These are phyloP conservation scores for Podospora conica DNA, from an alignment of 495 filamentous ascomycete species.

Conservation along the genomic window DNA sequence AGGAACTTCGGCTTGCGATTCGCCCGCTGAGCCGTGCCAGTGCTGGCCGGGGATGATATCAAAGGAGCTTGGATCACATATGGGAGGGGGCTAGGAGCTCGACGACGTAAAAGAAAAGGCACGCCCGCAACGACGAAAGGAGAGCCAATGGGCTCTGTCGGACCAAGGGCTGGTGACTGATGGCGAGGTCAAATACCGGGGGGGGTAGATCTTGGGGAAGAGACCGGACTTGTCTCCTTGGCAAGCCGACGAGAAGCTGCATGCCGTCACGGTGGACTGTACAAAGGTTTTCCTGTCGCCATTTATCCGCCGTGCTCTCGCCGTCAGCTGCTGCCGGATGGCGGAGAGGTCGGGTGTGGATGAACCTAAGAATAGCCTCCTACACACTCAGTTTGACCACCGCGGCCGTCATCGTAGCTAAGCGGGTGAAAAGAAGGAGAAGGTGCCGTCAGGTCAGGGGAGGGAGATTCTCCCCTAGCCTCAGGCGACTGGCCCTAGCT, in stretches of 20 bases:
- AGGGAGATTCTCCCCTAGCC: not conserved
- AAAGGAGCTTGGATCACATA: conserved; percentile 15
- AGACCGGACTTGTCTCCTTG: conserved; percentile 5
- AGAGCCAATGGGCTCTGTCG: conserved; percentile 5
- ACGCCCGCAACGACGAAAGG: not conserved
- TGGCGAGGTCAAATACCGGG: conserved; percentile 3
- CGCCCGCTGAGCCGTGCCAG: conserved; percentile 8
- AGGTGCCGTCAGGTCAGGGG: not conserved
- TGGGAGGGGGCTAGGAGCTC: conserved; percentile 1
- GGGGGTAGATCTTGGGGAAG: conserved; percentile 1
- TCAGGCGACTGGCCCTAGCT: not conserved
- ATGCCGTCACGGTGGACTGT: not conserved
- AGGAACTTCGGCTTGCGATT: conserved; percentile 11
- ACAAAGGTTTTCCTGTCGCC: conserved; percentile 1
- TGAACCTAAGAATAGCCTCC: conserved; percentile 17
- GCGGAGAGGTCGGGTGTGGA: not conserved
- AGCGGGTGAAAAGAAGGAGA: not conserved
- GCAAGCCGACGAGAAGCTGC: conserved; percentile 4
- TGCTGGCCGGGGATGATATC: not conserved
- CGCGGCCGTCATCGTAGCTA: not conserved
- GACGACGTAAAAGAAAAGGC: conserved; percentile 6
- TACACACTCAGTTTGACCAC: conserved; percentile 6
- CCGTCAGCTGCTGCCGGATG: conserved; percentile 12
- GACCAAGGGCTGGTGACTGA: not conserved
- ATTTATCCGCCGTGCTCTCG: conserved; percentile 19